phyloP scores from a whole-genome alignment of 2,329 filamentous ascomycete genomes.

The Penicillium frequentans region DNA sequence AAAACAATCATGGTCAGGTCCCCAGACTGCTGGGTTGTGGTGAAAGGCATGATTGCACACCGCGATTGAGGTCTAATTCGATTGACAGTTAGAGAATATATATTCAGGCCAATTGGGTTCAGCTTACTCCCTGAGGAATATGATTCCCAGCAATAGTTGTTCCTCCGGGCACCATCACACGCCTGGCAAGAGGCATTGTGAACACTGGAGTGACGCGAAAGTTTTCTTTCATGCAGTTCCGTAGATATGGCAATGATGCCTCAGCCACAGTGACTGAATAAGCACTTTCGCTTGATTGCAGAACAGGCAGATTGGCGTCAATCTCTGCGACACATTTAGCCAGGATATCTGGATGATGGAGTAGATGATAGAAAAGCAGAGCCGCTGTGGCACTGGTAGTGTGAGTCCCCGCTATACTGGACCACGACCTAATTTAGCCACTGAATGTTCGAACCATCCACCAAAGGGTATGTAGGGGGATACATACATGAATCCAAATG shows the following conservation, averaged over 20 bases:
- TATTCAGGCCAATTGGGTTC: not conserved
- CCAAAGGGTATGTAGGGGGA: not conserved
- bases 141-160: constrained; percentile 24
- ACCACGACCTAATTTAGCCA: not conserved
- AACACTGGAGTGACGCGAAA: constrained; percentile 38
- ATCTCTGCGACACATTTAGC: constrained; percentile 7
- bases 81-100: not conserved
- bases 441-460: not conserved
- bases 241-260: constrained; percentile 25
- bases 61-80: constrained; percentile 30
- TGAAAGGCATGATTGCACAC: constrained; percentile 38
- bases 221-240: constrained; percentile 32
- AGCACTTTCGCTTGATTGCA: constrained; percentile 10
- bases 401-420: constrained; percentile 35
- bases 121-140: constrained; percentile 27
- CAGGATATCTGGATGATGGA: constrained; percentile 29
- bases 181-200: constrained; percentile 33
- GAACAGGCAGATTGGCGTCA: not conserved
- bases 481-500: constrained; percentile 40
- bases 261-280: constrained; percentile 28
- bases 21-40: constrained; percentile 34
- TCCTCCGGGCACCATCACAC: constrained; percentile 26
- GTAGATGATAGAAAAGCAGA: constrained; percentile 33
- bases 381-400: constrained; percentile 32
- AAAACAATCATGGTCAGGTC: constrained; percentile 32